Conservation (phyloP, 495 filamentous ascomycete species). For the Elasticomyces elasticus region DNA sequence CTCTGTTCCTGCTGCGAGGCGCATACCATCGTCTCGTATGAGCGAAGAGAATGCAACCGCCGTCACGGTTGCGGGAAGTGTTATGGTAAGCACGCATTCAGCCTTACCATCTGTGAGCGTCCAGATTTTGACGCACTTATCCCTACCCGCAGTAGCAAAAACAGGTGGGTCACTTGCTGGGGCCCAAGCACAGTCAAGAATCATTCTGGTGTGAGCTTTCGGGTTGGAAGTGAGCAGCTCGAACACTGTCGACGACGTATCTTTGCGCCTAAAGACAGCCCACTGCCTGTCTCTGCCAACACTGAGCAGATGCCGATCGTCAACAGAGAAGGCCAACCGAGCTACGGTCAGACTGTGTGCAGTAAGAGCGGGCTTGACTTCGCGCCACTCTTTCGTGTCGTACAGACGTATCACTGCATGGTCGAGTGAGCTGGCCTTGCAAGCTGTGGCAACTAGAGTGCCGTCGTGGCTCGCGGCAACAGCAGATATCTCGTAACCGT, state of each 20-base stretch:
- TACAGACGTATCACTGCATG: constrained; percentile 92
- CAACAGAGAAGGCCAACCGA: constrained; percentile 61
- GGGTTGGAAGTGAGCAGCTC: constrained; percentile 51
- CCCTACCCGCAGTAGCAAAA: constrained; percentile 82
- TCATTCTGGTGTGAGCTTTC: constrained; percentile 85
- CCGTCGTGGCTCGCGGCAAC: constrained; percentile 71
- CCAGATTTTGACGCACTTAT: constrained; percentile 82
- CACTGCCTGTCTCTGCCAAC: constrained; percentile 88
- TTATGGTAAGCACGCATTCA: constrained; percentile 43
- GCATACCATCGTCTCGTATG: constrained; percentile 33
- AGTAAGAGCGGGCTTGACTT: constrained; percentile 68
- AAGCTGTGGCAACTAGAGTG: constrained; percentile 76
- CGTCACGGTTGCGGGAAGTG: constrained; percentile 54
- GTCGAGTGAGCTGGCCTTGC: constrained; percentile 80
- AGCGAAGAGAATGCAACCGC: constrained; percentile 57
- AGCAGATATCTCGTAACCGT: constrained; percentile 95
- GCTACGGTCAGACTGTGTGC: constrained; percentile 81
- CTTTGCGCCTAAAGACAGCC: constrained; percentile 57
- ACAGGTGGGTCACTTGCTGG: constrained; percentile 38
- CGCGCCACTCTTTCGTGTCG: constrained; percentile 74
- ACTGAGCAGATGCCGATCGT: constrained; percentile 68
- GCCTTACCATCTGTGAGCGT: constrained; percentile 32
- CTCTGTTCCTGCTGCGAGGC: constrained; percentile 62
- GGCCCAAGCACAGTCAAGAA: constrained; percentile 75
- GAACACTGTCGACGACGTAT: constrained; percentile 37